phyloP scores from a whole-genome alignment of 768 basidiomycete genomes.

The Myochromella boudieri region DNA sequence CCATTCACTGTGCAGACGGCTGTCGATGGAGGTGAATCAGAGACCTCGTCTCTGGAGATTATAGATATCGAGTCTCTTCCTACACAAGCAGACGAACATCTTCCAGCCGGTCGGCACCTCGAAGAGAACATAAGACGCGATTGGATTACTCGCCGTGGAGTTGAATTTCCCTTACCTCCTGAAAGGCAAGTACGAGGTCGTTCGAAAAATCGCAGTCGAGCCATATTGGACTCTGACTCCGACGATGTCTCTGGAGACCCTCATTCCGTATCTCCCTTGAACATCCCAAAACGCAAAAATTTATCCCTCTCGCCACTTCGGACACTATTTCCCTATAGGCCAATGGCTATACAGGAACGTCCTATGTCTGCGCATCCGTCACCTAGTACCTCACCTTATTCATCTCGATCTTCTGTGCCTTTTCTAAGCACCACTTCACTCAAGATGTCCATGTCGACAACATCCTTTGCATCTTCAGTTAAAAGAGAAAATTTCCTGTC shows the following conservation, averaged over 20 bases:
- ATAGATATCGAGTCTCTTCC: constrained; percentile 45
- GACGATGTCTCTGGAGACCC: constrained; percentile 19
- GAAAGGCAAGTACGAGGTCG: constrained; percentile 26
- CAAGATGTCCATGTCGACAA: constrained; percentile 30
- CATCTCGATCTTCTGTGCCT: constrained; percentile 31
- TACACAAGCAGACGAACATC: constrained; percentile 31
- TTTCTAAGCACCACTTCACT: constrained; percentile 51
- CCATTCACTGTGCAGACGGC: not conserved
- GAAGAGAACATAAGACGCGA: constrained; percentile 39
- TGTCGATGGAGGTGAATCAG: constrained; percentile 10
- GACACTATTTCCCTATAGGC: constrained; percentile 43
- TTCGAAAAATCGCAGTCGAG: constrained; percentile 27
- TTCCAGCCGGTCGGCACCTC: constrained; percentile 38
- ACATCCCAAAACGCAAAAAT: constrained; percentile 36
- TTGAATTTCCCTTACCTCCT: constrained; percentile 30
- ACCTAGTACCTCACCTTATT: constrained; percentile 38
- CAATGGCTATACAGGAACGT: constrained; percentile 32
- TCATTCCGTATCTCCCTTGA: constrained; percentile 12
- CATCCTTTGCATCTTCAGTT: constrained; percentile 32
- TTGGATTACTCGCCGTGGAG: constrained; percentile 29
- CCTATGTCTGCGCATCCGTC: constrained; percentile 42
- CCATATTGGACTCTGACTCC: constrained; percentile 27
- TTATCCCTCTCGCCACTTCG: constrained; percentile 46
- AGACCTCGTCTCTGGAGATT: constrained; percentile 44
- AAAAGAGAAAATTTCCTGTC: constrained; percentile 33